phyloP scores from a whole-genome alignment of 441 rosid genomes.

The Aleurites moluccanus region DNA sequence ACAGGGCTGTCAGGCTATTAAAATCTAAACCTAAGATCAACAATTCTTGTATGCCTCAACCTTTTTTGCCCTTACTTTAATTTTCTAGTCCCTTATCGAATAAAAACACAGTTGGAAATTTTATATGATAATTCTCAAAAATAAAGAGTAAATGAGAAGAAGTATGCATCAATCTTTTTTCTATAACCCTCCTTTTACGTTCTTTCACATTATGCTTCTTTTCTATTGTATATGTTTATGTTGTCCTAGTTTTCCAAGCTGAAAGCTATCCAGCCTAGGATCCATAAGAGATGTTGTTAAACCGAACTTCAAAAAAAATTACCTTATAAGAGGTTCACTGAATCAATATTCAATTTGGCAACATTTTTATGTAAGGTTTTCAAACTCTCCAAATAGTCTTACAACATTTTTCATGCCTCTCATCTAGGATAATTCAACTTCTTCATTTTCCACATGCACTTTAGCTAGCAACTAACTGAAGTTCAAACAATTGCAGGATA shows the following conservation, averaged over 20 bases:
- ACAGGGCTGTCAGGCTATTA: background rate
- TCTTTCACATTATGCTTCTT: background rate
- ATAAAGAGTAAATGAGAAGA: too few relatives aligned
- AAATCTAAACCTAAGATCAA: too few relatives aligned
- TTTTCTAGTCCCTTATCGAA: too few relatives aligned
- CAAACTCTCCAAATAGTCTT: background rate
- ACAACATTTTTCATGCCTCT: background rate
- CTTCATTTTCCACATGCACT: background rate
- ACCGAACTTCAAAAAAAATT: background rate
- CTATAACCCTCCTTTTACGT: background rate
- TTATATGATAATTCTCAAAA: too few relatives aligned
- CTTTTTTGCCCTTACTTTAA: too few relatives aligned
- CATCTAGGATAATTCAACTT: background rate
- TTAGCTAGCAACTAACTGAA: background rate
- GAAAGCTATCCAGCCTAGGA: background rate
- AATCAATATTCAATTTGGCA: background rate
- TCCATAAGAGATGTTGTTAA: background rate
- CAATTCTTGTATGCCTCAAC: too few relatives aligned
- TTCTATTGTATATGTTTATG: background rate
- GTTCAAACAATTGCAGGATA: background rate
- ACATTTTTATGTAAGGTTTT: background rate
- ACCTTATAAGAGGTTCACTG: background rate
- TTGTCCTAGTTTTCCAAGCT: background rate
- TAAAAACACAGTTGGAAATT: too few relatives aligned
- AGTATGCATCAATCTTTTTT: too few relatives aligned